Conservation (phyloP, 75 land plant genomes). For the Ceratopteris richardii region DNA sequence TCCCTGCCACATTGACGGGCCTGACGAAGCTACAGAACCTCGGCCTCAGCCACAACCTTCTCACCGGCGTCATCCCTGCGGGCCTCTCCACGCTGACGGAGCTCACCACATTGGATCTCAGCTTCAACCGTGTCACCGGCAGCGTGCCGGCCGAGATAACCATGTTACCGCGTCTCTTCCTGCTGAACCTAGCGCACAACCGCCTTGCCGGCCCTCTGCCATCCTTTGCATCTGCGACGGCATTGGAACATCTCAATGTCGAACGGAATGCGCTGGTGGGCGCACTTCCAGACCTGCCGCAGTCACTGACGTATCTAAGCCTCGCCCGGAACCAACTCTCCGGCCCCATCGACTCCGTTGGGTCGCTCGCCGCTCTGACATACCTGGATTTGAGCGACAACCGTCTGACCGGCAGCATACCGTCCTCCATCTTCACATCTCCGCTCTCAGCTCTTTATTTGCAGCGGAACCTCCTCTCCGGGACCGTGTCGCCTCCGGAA, state of each 20-base stretch:
- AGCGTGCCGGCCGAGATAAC: conserved; percentile 35
- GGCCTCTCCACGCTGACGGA: too few relatives aligned
- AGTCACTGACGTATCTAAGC: too few relatives aligned
- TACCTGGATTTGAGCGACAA: conserved; percentile 16
- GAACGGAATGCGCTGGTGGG: conserved; percentile 50
- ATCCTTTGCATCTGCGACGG: conserved; percentile 8
- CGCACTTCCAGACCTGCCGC: not conserved
- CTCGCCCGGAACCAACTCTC: too few relatives aligned
- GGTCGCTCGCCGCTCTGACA: too few relatives aligned
- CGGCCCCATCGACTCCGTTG: too few relatives aligned
- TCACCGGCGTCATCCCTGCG: too few relatives aligned
- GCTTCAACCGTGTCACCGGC: conserved; percentile 21
- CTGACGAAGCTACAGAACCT: too few relatives aligned
- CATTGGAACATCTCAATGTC: conserved; percentile 48
- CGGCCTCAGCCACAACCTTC: too few relatives aligned
- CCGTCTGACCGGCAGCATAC: conserved; percentile 53
- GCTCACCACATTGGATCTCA: too few relatives aligned
- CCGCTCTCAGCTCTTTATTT: conserved; percentile 43
- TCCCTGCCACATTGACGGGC: too few relatives aligned
- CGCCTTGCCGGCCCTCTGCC: conserved; percentile 56
- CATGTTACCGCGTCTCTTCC: conserved; percentile 29
- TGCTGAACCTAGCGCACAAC: conserved; percentile 56
- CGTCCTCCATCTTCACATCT: conserved; percentile 34
- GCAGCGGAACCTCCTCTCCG: conserved; percentile 53
- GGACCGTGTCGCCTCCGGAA: conserved; percentile 27